Percentiles rank a stretch among this genome's conserved stretches.
Conservation (phyloP, 2,329 filamentous ascomycete genomes). For the Cladosporium sp. region DNA sequence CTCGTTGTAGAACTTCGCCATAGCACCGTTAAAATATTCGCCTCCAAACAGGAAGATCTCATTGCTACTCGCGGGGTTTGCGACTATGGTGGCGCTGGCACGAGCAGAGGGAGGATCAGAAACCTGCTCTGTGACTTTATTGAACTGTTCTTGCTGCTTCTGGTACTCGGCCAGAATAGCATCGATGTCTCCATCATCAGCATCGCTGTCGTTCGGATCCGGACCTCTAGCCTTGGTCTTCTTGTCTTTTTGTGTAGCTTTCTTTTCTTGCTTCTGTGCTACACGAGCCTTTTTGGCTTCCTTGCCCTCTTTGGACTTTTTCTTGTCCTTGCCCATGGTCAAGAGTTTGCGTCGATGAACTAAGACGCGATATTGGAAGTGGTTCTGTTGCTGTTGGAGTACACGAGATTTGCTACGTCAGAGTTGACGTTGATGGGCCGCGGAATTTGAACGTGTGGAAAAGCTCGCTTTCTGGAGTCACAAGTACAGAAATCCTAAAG, state of each 20-base stretch:
- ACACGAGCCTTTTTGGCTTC: slow-evolving; percentile 34
- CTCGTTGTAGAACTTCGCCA: slow-evolving; percentile 69
- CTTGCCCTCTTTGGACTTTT: slow-evolving; percentile 13
- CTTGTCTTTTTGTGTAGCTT: slow-evolving; percentile 74
- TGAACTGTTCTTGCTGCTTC: slow-evolving; percentile 84
- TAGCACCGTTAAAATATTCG: slow-evolving; percentile 89
- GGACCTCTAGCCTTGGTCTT: slow-evolving; percentile 69
- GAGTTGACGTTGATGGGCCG: neutral
- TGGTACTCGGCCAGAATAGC: slow-evolving; percentile 89
- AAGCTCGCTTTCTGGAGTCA: neutral
- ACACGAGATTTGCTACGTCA: neutral
- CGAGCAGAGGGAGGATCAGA: slow-evolving; percentile 71
- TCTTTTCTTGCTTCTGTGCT: slow-evolving; percentile 51
- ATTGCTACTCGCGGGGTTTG: slow-evolving; percentile 79
- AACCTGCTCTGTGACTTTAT: slow-evolving; percentile 83
- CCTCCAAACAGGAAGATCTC: slow-evolving; percentile 90
- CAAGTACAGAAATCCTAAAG: neutral
- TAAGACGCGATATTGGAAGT: neutral
- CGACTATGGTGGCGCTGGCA: slow-evolving; percentile 75
- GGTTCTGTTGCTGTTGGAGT: neutral
- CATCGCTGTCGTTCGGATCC: slow-evolving; percentile 74
- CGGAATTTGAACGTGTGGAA: slow-evolving; percentile 1
- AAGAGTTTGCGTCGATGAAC: neutral
- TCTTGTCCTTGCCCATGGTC: slow-evolving; percentile 49
- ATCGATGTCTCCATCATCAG: slow-evolving; percentile 88